Conservation (phyloP, 768 basidiomycete species). For the Kwoniella europaea region DNA sequence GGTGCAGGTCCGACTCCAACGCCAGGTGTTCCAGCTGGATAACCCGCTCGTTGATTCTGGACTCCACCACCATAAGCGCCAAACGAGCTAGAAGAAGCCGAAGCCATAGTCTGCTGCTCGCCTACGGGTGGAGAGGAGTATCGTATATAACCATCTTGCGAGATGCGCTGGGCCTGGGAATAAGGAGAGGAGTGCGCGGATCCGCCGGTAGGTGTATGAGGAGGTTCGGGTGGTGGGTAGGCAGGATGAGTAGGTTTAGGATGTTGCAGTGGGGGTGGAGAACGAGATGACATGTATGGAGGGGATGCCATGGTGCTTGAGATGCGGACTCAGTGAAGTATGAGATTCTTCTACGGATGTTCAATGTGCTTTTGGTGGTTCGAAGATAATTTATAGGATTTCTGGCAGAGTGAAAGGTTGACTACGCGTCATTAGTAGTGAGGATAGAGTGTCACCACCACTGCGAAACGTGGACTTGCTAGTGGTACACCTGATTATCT, state of each 20-base stretch:
- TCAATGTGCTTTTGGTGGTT: not conserved
- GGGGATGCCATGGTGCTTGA: conserved; percentile 31
- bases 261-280: conserved; percentile 57
- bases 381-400: not conserved
- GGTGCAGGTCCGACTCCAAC: conserved; percentile 13
- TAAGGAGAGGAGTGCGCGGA: conserved; percentile 55
- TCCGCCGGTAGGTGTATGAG: conserved; percentile 43
- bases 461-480: not conserved
- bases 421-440: conserved; percentile 11
- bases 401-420: not conserved
- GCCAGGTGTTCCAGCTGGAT: conserved; percentile 21
- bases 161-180: conserved; percentile 52
- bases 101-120: conserved; percentile 11
- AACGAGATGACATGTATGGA: conserved; percentile 53
- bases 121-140: conserved; percentile 52
- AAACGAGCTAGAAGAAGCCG: conserved; percentile 27
- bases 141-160: conserved; percentile 51
- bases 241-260: conserved; percentile 58
- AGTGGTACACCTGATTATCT: conserved; percentile 4
- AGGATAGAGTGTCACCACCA: not conserved
- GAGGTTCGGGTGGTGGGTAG: conserved; percentile 57
- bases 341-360: not conserved
- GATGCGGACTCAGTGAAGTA: not conserved
- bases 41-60: conserved; percentile 18
- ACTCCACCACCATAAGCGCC: conserved; percentile 28